Base-by-base conservation (phyloP, 768 basidiomycete genomes). In the Daedaleopsis nitida region DNA sequence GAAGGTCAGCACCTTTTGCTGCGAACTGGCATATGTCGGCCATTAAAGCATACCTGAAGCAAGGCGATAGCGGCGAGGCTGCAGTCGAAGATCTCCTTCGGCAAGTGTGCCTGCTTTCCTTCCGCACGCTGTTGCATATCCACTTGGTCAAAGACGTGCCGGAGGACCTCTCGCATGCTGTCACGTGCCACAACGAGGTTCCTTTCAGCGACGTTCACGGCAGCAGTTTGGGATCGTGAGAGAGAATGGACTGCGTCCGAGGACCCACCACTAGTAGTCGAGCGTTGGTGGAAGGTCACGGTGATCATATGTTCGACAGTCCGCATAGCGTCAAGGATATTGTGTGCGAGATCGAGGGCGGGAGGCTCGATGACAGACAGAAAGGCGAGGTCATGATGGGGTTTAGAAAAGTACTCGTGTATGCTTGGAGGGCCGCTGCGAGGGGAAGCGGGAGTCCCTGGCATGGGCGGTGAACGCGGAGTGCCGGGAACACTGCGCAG, bases 11-110 rank as follows among this genome's bases (percentile, higher is more conserved):
- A 10, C 47, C 47, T 12, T 6, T 52, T 5, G 19, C 27, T 32
- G 27, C 27, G n/a, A n/a, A 16, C 50, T 34, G 37, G 37, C n/a
- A 5, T 13, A 10, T 7, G 37, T 7, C 9, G 34, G 16, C 19
- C 24, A 5, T 21, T 9, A 42, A 6, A 19, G 44, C 69, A 44
- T 59, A 80, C 80, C 75, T 82, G 79, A n/a, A 81, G 66, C 27
- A 81, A 62, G 3, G 79, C 79, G 32, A 79, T 77, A 65, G 78
- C 73, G 49, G 78, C 77, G 16, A 78, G 70, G 60, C 76, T 78
- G 38, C 75, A 65, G 44, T 78, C 73, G 24, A 71, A 72, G 1
- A 73, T 67, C 49, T 76, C 73, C 49, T 65, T 65, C 27, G 73
- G 69, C 24, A 75, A 56, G 9, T 65, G 68, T 8, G 71, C 55